Conservation (phyloP, 352 stramenopile species). For the Peronospora belbahrii region DNA sequence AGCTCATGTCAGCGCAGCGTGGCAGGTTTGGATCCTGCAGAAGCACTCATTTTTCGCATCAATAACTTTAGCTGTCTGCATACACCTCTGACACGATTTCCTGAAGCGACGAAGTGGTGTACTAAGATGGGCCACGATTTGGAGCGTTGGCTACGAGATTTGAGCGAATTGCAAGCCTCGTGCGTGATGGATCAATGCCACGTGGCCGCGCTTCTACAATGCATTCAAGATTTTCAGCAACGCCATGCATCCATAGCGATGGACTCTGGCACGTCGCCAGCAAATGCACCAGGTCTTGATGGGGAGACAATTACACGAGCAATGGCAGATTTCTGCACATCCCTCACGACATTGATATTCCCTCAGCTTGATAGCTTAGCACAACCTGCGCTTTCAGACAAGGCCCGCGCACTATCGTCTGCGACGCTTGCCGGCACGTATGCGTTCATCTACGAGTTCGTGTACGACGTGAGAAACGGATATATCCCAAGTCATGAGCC, state of each 20-base stretch:
- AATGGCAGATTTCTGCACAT: constrained; percentile 47
- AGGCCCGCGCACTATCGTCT: constrained; percentile 29
- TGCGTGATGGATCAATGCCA: constrained; percentile 40
- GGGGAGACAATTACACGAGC: constrained; percentile 38
- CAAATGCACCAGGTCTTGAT: constrained; percentile 28
- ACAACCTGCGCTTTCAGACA: constrained; percentile 40
- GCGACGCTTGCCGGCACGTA: constrained; percentile 39
- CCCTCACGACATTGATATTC: constrained; percentile 41
- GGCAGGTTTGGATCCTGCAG: constrained; percentile 25
- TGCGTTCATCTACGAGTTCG: constrained; percentile 49
- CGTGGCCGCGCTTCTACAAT: constrained; percentile 30
- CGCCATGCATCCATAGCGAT: constrained; percentile 5
- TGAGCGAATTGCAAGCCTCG: constrained; percentile 42
- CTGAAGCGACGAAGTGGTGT: constrained; percentile 36
- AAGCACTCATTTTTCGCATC: constrained; percentile 58
- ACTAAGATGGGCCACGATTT: constrained; percentile 27
- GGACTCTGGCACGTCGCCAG: constrained; percentile 4
- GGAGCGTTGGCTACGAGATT: constrained; percentile 25
- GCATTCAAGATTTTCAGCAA: constrained; percentile 36
- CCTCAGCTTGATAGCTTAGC: constrained; percentile 45
- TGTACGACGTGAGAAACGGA: constrained; percentile 35
- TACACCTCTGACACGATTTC: constrained; percentile 34
- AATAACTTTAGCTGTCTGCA: constrained; percentile 72
- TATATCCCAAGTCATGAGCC: constrained; percentile 26
- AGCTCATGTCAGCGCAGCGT: constrained; percentile 42